Percentiles rank a stretch among this genome's conserved stretches.
phyloP scores from a whole-genome alignment of 192 early-diverging fungal species.

The Phycomyces nitens region DNA sequence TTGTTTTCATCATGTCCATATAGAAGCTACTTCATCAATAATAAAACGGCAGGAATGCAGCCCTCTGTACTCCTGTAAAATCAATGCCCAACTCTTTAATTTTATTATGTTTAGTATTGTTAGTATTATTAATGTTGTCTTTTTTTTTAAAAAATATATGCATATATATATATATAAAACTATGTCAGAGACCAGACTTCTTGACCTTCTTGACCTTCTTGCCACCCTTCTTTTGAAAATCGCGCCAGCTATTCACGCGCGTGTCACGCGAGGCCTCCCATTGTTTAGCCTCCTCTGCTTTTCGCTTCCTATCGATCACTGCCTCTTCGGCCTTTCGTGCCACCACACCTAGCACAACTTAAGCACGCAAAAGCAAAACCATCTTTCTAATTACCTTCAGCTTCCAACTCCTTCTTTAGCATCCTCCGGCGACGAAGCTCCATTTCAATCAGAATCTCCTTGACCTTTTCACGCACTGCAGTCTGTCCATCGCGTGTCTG shows the following conservation, averaged over 20 bases:
- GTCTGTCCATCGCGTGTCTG: conserved; percentile 39
- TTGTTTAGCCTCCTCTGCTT: conserved; percentile 50
- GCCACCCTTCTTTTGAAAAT: conserved; percentile 53
- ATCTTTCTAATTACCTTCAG: conserved; percentile 31
- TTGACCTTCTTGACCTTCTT: conserved; percentile 51
- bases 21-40: no score
- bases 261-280: conserved; percentile 58
- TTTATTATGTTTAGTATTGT: no score
- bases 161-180: no score
- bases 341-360: conserved; percentile 15
- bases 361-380: neutral
- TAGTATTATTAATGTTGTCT: no score
- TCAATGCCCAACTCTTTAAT: no score
- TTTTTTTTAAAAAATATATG: no score
- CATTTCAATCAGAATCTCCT: conserved; percentile 50
- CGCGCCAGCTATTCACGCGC: conserved; percentile 57
- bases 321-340: conserved; percentile 51
- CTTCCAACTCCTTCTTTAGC: conserved; percentile 56
- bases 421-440: conserved; percentile 48
- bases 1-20: no score
- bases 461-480: conserved; percentile 45
- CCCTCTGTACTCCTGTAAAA: no score
- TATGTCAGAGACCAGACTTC: conserved; percentile 14
- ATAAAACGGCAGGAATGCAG: no score
- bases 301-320: conserved; percentile 50